phyloP scores from a whole-genome alignment of 371 early-diverging fungal genomes.

The Mycotypha africana region DNA sequence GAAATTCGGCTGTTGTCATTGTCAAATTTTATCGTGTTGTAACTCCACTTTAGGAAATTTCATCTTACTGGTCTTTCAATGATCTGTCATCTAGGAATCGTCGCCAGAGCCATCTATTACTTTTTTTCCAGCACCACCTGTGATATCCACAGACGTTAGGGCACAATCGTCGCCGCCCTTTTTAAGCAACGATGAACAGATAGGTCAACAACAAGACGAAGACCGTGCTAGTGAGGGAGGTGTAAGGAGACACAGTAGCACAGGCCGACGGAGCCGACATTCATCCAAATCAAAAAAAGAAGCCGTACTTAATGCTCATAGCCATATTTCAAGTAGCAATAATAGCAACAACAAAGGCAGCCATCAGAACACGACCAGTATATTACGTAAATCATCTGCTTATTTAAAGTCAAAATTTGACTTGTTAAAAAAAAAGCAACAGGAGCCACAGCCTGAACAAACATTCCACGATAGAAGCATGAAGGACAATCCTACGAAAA shows the following conservation, averaged over 20 bases:
- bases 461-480: background rate
- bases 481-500: constrained; percentile 6
- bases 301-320: too few relatives aligned
- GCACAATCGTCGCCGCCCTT: too few relatives aligned
- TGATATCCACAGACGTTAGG: too few relatives aligned
- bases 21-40: constrained; percentile 5
- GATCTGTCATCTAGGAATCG: constrained; percentile 13
- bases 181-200: too few relatives aligned
- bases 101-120: constrained; percentile 15
- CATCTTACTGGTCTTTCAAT: constrained; percentile 9
- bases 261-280: too few relatives aligned
- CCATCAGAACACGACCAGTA: background rate
- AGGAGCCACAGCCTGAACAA: constrained; percentile 13
- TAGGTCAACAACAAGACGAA: too few relatives aligned
- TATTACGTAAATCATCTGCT: constrained; percentile 36
- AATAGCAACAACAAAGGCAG: constrained; percentile 1
- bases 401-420: constrained; percentile 38
- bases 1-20: too few relatives aligned
- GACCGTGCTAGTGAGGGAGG: too few relatives aligned
- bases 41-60: constrained; percentile 18
- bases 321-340: background rate
- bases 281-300: too few relatives aligned
- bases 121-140: too few relatives aligned
- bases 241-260: too few relatives aligned
- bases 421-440: constrained; percentile 13